Conservation (phyloP, 495 filamentous ascomycete genomes). For the Tuber microsphaerosporum region DNA sequence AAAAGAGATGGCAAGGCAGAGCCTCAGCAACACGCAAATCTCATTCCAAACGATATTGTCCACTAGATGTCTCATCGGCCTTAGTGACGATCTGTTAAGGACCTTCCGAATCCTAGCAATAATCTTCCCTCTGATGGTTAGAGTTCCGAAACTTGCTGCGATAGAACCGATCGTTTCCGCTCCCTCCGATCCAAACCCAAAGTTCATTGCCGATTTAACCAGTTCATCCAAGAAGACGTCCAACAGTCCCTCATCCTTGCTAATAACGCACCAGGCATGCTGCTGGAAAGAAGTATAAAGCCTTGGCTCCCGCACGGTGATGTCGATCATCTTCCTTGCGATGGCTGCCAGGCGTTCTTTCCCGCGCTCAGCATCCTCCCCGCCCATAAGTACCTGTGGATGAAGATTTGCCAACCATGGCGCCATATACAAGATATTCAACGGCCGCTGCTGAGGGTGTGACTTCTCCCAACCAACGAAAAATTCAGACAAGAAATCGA, state of each 20-base stretch:
- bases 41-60: conserved; percentile 61
- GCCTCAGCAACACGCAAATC: conserved; percentile 56
- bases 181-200: conserved; percentile 52
- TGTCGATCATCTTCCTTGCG: conserved; percentile 58
- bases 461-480: conserved; percentile 64
- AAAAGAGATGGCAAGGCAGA: conserved; percentile 58
- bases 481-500: conserved; percentile 61
- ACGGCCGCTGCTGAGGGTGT: conserved; percentile 54
- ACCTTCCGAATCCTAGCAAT: conserved; percentile 57
- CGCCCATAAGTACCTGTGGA: conserved; percentile 49
- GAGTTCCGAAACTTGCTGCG: conserved; percentile 54
- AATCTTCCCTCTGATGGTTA: conserved; percentile 56
- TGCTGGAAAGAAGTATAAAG: conserved; percentile 55
- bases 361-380: conserved; percentile 56
- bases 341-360: conserved; percentile 56
- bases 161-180: conserved; percentile 57
- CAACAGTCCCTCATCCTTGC: conserved; percentile 54
- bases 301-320: conserved; percentile 52
- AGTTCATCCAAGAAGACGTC: conserved; percentile 61
- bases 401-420: conserved; percentile 57
- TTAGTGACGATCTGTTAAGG: conserved; percentile 56
- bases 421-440: conserved; percentile 60
- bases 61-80: conserved; percentile 54
- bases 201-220: conserved; percentile 53
- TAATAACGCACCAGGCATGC: conserved; percentile 55